Base-by-base conservation (phyloP, 345 rosid species). In the Cardamine resedifolia region DNA sequence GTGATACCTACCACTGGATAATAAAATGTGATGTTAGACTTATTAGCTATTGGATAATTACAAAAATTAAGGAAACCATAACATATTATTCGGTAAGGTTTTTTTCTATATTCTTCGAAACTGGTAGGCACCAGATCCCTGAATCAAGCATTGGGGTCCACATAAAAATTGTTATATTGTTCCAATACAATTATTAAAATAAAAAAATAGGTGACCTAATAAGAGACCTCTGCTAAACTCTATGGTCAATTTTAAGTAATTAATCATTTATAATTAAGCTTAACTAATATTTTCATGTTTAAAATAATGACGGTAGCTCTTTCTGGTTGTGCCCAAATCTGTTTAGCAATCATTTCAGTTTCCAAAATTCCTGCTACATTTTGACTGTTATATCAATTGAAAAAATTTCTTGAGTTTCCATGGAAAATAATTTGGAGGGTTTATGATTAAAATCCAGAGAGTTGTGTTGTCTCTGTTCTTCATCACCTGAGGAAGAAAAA, bases 121-220 rank as follows among this genome's bases (percentile, higher is more conserved):
- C 73, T 55, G 75, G 61, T 53, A 60, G 28, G 63, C 70, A 69
- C 67, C 31, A 68, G 24, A 68, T 61, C 68, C 76, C 53, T 80
- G 63, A 70, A 69, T 21, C 58, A 62, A 43, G 68, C 70, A 55
- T 53, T 71, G 80, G 71, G 72, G 48, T 77, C 75, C 77, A 69
- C 60, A 68, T 55, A 59, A 47, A 55, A 53, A 39, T 62, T 62
- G 31, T n/a, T n/a, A 51, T 5, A 41, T 7, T 53, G n/a, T 72
- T 44, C 65, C 10, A 61, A 31, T 19, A 31, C 6, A 59, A 31
- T 5, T 7, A 58, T 49, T 2, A 20, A 27, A 62, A 12, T n/a
- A n/a, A 44, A 12, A 7, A 39, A 38, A 81, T 78, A 61, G 87
- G 80, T 83, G 33, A 80, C 64, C 85, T 71, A 48, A 76, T 62